These are phyloP conservation scores for Diphasiastrum complanatum DNA, from an alignment of 83 land plant genomes.

Conservation along the genomic window DNA sequence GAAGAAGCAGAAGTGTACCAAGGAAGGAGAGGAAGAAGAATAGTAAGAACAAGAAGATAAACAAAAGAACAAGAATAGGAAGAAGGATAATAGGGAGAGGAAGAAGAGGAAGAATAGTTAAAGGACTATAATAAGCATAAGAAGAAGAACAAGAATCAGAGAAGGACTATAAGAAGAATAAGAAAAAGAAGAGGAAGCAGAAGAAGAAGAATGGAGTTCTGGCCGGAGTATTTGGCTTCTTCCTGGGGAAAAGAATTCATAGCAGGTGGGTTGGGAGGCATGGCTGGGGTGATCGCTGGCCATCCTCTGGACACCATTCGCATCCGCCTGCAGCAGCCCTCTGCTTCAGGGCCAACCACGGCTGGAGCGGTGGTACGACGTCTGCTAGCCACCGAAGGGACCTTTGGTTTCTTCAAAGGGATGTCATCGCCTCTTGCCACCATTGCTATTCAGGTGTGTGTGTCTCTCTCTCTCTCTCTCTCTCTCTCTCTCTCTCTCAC, in stretches of 20 bases:
- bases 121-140: no score
- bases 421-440: slow-evolving; percentile 85
- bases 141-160: no score
- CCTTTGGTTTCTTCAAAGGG: slow-evolving; percentile 72
- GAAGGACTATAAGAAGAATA: no score
- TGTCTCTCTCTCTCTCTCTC: neutral
- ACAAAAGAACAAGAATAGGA: no score
- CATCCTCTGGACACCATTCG: slow-evolving; percentile 85
- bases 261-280: slow-evolving; percentile 90
- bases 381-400: slow-evolving; percentile 56
- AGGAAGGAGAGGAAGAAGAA: no score
- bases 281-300: slow-evolving; percentile 84
- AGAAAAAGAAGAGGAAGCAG: no score
- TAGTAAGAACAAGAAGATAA: no score
- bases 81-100: no score
- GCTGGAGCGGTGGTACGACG: slow-evolving; percentile 46
- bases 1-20: no score
- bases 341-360: slow-evolving; percentile 27
- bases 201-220: slow-evolving; percentile 99
- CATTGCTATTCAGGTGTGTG: slow-evolving; percentile 71
- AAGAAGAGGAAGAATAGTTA: no score
- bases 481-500: neutral
- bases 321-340: slow-evolving; percentile 64
- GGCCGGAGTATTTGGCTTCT: slow-evolving; percentile 91
- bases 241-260: slow-evolving; percentile 87